Base-by-base conservation (phyloP, 2,329 filamentous ascomycete genomes). In the Sclerotinia minor region DNA sequence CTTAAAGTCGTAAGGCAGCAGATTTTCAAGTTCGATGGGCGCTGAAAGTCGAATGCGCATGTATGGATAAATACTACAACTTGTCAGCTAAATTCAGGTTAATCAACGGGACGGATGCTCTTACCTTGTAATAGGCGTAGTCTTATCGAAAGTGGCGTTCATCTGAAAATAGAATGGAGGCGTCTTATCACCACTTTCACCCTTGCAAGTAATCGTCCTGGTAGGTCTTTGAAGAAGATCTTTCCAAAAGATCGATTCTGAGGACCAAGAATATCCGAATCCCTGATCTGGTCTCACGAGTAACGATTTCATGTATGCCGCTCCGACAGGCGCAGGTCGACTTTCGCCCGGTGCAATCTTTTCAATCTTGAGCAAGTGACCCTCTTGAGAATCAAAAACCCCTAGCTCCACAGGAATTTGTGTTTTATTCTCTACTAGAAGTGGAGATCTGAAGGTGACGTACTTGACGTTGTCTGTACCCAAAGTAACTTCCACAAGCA, bases 401-500 rank as follows among this genome's bases (percentile, higher is more conserved):
- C 95, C 96, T 29, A 99, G 79, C 78, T 99, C 95, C 19, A 99
- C 89, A 0, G 95, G 94, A 54, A 99, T 97, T 76, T 99, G 92
- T 0, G 95, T 99, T 71, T 95, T 91, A 79, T 99, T 99, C 77
- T 99, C 95, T 9, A 99, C 88, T 0, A 97, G 81, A 1, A 99
- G 81, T 0, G 95, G 95, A 24, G 94, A 98, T 35, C 95, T 87
- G 75, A 99, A 89, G 1, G 94, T 99, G 75, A 99, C 96, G 77
- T 96, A 96, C 81, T 99, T 99, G 80, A 99, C 92, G 75, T 98
- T 98, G 81, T 99, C 94, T 0, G 87, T 81, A n/a, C 93, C 95
- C 32, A 99, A 84, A 65, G 87, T 92, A 65, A 99, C 90, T 68
- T 99, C 95, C 0, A 98, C 94, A 32, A 98, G 87, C 24, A 99